A percentile compares a stretch with the other conserved stretches of the same genome.
These are phyloP conservation scores for Phytophthora cryptogea DNA, from an alignment of 352 stramenopile genomes.

Conservation along the genomic window DNA sequence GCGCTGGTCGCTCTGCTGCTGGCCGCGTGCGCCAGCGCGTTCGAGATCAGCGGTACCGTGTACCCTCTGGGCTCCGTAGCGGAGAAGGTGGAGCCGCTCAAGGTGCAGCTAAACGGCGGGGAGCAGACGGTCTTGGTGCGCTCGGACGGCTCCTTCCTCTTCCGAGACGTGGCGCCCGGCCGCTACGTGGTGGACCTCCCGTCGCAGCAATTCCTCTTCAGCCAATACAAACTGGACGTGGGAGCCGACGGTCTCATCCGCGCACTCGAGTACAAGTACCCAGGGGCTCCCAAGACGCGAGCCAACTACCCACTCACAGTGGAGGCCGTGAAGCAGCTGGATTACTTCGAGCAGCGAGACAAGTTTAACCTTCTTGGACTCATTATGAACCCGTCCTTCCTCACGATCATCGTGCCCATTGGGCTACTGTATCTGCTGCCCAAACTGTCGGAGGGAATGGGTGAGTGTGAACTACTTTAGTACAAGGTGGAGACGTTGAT, in stretches of 20 bases:
- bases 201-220: constrained; percentile 72
- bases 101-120: constrained; percentile 74
- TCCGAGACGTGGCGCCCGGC: constrained; percentile 70
- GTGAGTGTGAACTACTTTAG: constrained; percentile 32
- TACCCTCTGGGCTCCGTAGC: constrained; percentile 48
- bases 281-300: constrained; percentile 63
- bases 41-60: constrained; percentile 62
- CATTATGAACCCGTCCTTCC: constrained; percentile 84
- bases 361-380: constrained; percentile 80
- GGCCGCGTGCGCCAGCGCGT: constrained; percentile 36
- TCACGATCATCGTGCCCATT: constrained; percentile 79
- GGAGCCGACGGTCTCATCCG: constrained; percentile 55
- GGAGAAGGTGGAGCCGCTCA: constrained; percentile 64
- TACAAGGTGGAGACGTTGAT: constrained; percentile 11
- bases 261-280: constrained; percentile 83
- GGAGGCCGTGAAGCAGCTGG: constrained; percentile 68
- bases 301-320: constrained; percentile 65
- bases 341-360: constrained; percentile 86
- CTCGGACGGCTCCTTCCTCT: constrained; percentile 68
- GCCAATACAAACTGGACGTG: constrained; percentile 71
- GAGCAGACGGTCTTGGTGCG: constrained; percentile 73
- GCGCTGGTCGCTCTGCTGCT: constrained; percentile 45
- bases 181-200: constrained; percentile 81
- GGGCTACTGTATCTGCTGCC: constrained; percentile 79
- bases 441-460: constrained; percentile 80